Evolutionary conservation across 495 filamentous ascomycete species (phyloP), one percentile per base, ranked within the genome.

Genomic region (Penicillium odoratum): DNA sequence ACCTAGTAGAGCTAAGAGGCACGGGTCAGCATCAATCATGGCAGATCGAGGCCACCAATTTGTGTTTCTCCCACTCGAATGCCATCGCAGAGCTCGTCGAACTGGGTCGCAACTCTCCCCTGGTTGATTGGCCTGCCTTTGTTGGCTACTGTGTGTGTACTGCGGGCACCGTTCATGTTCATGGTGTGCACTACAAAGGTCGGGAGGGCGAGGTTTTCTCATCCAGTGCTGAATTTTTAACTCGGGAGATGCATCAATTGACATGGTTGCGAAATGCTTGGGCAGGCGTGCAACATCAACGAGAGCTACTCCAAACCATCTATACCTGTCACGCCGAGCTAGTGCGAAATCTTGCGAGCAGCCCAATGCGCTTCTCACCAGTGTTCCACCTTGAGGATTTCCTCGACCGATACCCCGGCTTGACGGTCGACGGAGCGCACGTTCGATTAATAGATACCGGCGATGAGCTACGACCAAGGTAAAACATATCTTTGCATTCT

Each of bases 331-430:
- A 95, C 60, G 77, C 84, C 1, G 87, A 90, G 63, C 76, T 93
- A 7, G 85, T 92, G 18, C 86, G 89, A 55, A 85, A 85, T 15
- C 73, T 91, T 2, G 82, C 85, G 6, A 85, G 78, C 42, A 85
- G 81, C 51, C 78, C 84, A 11, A 80, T 84, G 71, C 83, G 88
- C 4, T 91, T 90, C 57, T 86, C 86, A 5, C 85, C 90, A 0
- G 87, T 88, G 15, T 93, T 93, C 62, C 88, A 92, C 55, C 80
- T 92, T 4, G 91, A 95, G 59, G 90, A 92, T 61, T 95, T 95
- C 69, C 87, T 93, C 64, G 89, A 93, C 63, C 82, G 91, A 21
- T 95, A 95, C 64, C 77, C 78, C 0, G 81, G 78, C 9, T 61
- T 78, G 34, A 64, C 68, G 1, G 72, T 84, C 46, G 82, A 86